A percentile compares a stretch with the other conserved stretches of the same genome.
Evolutionary conservation across 2,329 filamentous ascomycete species (phyloP).

Genomic region (Aspergillus ochraceus): DNA sequence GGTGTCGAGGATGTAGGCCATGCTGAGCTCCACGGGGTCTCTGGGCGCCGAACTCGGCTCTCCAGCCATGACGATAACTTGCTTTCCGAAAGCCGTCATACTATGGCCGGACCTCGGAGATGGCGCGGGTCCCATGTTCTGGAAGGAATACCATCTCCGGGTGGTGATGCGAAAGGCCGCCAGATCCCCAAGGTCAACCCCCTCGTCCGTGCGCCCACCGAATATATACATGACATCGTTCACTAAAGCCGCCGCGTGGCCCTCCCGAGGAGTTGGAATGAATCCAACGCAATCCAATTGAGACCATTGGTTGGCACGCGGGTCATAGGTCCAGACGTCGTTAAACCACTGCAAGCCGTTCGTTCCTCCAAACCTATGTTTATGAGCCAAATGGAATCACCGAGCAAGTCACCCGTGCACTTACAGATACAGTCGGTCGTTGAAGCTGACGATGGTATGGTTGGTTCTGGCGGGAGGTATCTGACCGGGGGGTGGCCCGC

Average conservation of each 20-base stretch:
- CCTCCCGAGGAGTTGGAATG: slow-evolving; percentile 89
- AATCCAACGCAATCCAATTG: slow-evolving; percentile 96
- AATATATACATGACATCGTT: slow-evolving; percentile 99
- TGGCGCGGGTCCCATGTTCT: slow-evolving; percentile 97
- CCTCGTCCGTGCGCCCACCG: slow-evolving; percentile 91
- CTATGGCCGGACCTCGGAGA: slow-evolving; percentile 93
- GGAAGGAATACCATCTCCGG: slow-evolving; percentile 96
- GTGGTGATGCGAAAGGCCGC: slow-evolving; percentile 82
- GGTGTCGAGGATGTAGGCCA: slow-evolving; percentile 91
- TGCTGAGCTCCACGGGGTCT: slow-evolving; percentile 78
- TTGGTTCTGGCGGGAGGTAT: slow-evolving; percentile 90
- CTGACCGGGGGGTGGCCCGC: slow-evolving; percentile 59
- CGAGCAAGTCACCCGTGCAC: slow-evolving; percentile 35
- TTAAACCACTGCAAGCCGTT: slow-evolving; percentile 98
- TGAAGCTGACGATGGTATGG: slow-evolving; percentile 86
- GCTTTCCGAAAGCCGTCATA: slow-evolving; percentile 93
- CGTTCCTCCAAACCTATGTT: slow-evolving; percentile 83
- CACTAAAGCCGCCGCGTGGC: slow-evolving; percentile 88
- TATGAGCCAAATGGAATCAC: slow-evolving; percentile 4
- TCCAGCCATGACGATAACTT: slow-evolving; percentile 87
- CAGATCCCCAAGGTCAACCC: slow-evolving; percentile 86
- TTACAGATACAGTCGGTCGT: slow-evolving; percentile 91
- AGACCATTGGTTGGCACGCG: slow-evolving; percentile 76
- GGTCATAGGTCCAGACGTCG: slow-evolving; percentile 96
- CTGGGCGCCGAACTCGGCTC: slow-evolving; percentile 87